These are phyloP conservation scores for Pythium coloratum DNA, from an alignment of 352 stramenopile species.

Conservation along the genomic window DNA sequence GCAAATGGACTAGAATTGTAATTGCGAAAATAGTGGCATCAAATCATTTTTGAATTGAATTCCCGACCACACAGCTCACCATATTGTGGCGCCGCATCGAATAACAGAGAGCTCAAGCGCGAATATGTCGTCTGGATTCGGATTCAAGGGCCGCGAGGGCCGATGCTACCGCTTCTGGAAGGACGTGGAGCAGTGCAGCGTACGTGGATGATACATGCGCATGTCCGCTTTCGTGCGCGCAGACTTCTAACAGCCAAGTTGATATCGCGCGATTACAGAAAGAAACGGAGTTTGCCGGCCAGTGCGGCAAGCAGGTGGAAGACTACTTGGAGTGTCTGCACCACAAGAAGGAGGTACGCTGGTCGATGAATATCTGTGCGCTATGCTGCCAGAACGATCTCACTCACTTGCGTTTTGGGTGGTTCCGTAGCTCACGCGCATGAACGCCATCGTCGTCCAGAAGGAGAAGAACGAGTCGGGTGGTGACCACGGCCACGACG, in stretches of 20 bases:
- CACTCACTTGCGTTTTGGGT: slow-evolving; percentile 10
- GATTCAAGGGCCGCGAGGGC: slow-evolving; percentile 91
- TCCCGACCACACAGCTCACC: background rate
- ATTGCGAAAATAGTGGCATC: background rate
- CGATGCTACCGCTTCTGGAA: slow-evolving; percentile 95
- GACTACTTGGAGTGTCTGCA: slow-evolving; percentile 97
- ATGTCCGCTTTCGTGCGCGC: slow-evolving; percentile 35
- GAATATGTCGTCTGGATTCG: slow-evolving; percentile 93
- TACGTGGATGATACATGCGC: slow-evolving; percentile 50
- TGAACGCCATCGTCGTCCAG: slow-evolving; percentile 81
- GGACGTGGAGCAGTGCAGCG: slow-evolving; percentile 92
- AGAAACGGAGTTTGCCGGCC: slow-evolving; percentile 75
- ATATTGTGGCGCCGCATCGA: background rate
- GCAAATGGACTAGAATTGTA: too few species aligned
- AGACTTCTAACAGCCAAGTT: slow-evolving; percentile 6
- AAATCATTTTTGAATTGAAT: slow-evolving; percentile 21
- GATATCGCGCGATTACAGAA: slow-evolving; percentile 41
- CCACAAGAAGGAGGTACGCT: slow-evolving; percentile 92
- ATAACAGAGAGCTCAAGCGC: slow-evolving; percentile 5
- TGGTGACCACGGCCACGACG: slow-evolving; percentile 31
- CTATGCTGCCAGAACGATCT: background rate
- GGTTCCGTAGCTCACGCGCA: slow-evolving; percentile 62
- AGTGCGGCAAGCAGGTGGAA: slow-evolving; percentile 87
- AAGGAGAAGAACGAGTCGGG: slow-evolving; percentile 72
- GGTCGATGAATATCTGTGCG: background rate